Base-by-base conservation (phyloP, 2,329 filamentous ascomycete species). In the Verticillium isaacii region DNA sequence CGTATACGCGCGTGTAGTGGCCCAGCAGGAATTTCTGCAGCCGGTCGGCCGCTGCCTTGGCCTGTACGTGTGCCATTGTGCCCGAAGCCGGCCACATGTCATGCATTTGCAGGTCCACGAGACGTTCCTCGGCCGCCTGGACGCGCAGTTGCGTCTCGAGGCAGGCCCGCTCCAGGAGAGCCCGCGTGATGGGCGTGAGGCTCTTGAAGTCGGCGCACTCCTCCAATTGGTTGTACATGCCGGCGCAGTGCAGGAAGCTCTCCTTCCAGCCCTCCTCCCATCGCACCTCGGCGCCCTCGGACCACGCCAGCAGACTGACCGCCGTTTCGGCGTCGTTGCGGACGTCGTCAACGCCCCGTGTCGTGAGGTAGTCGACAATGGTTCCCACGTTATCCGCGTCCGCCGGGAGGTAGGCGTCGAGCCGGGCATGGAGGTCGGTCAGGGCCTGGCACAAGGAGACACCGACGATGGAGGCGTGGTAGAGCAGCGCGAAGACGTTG, bases 211-310 rank as follows among this genome's bases (percentile, higher is more conserved):
- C 87, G 12, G 80, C 74, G 25, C 78, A 80, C 4, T 67, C 66
- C 64, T 86, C 82, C n/a, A 87, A 72, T 29, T 73, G 77, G 55
- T 70, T 78, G 69, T 82, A 87, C 82, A 90, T 85, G 32, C 89
- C 89, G 3, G 83, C 83, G 65, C 85, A 85, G 69, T 92, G 89
- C 7, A 86, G 77, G 67, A 89, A 92, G 32, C 82, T 82, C 70
- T 91, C 88, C 17, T 83, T 79, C 80, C 88, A 92, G 1, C 88
- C 87, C 65, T 88, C 84, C 55, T 85, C 81, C 86, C 88, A 89
- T 5, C 80, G 80, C 9, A 90, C 83, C 19, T 78, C 80, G 2
- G 81, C 77, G n/a, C 78, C 78, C 66, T 91, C 89, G 2, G 85
- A 82, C 85, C 87, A 91, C 0, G 85, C 83, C 4, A 92, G 76